Evolutionary conservation across 129 eudicot species (phyloP).

Genomic region (Chrysanthemum makinoi): DNA sequence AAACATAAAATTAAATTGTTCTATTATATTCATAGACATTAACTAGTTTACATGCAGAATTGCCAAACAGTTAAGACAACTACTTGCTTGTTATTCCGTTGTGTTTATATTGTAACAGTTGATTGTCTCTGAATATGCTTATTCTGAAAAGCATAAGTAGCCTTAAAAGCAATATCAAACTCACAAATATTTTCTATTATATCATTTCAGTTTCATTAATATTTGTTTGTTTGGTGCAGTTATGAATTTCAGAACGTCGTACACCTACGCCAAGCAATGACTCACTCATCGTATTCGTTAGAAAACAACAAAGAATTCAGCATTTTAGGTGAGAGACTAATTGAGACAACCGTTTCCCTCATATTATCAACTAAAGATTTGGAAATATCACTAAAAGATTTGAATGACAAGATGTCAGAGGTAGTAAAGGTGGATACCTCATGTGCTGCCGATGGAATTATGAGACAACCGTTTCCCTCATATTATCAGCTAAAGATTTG

Average conservation of each 20-base stretch:
- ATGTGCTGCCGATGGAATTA: no score
- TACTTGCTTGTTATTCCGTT: no score
- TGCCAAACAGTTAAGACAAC: no score
- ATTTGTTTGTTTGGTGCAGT: constrained; percentile 30
- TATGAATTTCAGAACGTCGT: constrained; percentile 55
- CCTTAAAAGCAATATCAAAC: no score
- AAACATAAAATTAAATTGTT: no score
- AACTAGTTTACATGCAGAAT: no score
- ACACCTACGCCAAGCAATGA: constrained; percentile 69
- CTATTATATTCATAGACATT: no score
- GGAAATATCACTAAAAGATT: constrained; percentile 60
- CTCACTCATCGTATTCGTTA: constrained; percentile 76
- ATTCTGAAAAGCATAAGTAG: no score
- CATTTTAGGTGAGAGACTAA: constrained; percentile 61
- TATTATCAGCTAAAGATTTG: no score
- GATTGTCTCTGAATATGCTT: no score
- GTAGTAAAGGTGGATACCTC: constrained; percentile 64
- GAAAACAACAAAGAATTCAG: constrained; percentile 81
- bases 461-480: no score
- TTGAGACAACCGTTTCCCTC: constrained; percentile 50
- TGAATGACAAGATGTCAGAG: constrained; percentile 48
- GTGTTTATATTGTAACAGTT: no score
- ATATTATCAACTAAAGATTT: constrained; percentile 38
- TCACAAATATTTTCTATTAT: not conserved
- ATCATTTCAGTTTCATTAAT: not conserved